phyloP scores from a whole-genome alignment of 805 yeast genomes.

The Yarrowia alimentaria region DNA sequence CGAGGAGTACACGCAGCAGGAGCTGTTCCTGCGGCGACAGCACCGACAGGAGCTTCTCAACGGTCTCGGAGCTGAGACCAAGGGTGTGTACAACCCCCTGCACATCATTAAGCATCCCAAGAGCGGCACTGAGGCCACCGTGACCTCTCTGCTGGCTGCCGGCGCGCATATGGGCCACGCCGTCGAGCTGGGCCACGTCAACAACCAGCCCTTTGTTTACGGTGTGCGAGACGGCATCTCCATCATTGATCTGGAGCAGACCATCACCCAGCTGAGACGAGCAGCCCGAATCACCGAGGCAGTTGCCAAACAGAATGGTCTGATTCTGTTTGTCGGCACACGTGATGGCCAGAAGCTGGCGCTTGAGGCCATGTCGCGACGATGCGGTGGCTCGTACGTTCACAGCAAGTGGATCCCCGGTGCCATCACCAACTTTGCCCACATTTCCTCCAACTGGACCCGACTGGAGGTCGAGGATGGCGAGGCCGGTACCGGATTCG shows the following conservation, averaged over 20 bases:
- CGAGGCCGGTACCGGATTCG: slow-evolving; percentile 42
- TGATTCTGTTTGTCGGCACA: slow-evolving; percentile 81
- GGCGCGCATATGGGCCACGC: slow-evolving; percentile 96
- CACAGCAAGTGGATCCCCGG: slow-evolving; percentile 92
- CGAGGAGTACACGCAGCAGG: slow-evolving; percentile 73
- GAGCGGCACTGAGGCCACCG: slow-evolving; percentile 54
- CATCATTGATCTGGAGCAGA: slow-evolving; percentile 84
- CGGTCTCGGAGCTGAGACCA: slow-evolving; percentile 61
- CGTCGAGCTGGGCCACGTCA: slow-evolving; percentile 62
- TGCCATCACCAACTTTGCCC: slow-evolving; percentile 79
- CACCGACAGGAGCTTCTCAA: slow-evolving; percentile 58
- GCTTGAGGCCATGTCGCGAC: slow-evolving; percentile 73
- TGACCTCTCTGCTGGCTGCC: slow-evolving; percentile 76
- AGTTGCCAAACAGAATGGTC: slow-evolving; percentile 79
- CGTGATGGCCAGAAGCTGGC: slow-evolving; percentile 71
- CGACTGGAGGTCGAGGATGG: slow-evolving; percentile 74
- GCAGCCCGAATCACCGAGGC: slow-evolving; percentile 86
- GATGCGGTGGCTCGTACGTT: slow-evolving; percentile 78
- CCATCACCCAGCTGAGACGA: slow-evolving; percentile 68
- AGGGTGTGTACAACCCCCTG: slow-evolving; percentile 67
- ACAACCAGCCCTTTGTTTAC: slow-evolving; percentile 80
- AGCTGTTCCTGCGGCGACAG: slow-evolving; percentile 69
- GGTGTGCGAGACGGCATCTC: slow-evolving; percentile 91
- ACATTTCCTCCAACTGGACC: slow-evolving; percentile 57
- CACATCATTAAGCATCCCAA: slow-evolving; percentile 62